Base-by-base conservation (phyloP, 176 grass and related monocot species). In the Carex cristatella region DNA sequence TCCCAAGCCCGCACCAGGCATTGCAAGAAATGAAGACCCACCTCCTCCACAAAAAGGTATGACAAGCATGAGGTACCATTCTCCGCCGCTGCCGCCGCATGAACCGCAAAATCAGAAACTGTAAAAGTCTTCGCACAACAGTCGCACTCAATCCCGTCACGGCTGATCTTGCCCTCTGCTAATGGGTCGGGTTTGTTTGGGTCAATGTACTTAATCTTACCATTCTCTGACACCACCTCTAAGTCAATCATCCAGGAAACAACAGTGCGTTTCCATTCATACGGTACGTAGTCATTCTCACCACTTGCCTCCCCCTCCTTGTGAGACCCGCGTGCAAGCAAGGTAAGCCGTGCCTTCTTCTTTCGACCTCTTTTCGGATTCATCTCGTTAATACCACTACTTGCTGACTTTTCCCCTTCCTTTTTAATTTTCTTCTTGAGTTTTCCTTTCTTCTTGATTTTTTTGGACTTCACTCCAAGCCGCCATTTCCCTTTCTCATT, bases 191-290 rank as follows among this genome's bases (percentile, higher is more conserved):
- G 88, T 64, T 79, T 89, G 33, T 58, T 85, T 82, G 87, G 86
- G 88, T 95, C 86, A 88, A 99, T 83, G 67, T 90, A 99, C 81
- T 89, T 99, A 74, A 95, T 79, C 80, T 90, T 94, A 69, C 80
- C 46, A 42, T 99, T 95, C 60, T 80, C 82, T 28, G 75, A 79
- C 27, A 94, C 46, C 82, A 95, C 80, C 81, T 89, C 87, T 63
- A 99, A 79, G 89, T 99, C 97, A 83, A 99, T 94, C 89, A 99
- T 83, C 97, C 93, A 99, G 79, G 91, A 94, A 28, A 99, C 87
- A 84, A 99, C 69, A 23, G 97, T 87, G 16, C 90, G 91, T 86
- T 99, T 99, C 90, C 91, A 89, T 69, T 85, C 61, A 91, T 99
- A 99, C 18, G 90, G 91, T 81, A 89, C 87, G 85, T 94, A 99